Evolutionary conservation across 2,329 filamentous ascomycete genomes (phyloP), one percentile per base, ranked within the genome.

Genomic region (Atkinsonella hypoxylon): DNA sequence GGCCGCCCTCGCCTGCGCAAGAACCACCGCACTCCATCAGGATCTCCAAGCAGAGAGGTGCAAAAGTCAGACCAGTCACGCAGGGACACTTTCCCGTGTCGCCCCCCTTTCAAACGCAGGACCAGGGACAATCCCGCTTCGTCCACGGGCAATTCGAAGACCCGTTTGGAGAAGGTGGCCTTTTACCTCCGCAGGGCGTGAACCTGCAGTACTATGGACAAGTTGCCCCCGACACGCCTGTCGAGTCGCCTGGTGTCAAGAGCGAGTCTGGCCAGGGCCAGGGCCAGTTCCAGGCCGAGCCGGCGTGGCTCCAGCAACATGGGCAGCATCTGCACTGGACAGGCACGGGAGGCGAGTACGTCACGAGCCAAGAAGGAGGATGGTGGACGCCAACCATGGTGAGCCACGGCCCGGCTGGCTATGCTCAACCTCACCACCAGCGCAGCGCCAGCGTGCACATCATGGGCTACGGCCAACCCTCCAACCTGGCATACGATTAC

Each of bases 401-500:
- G 13, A 58, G 53, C 45, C 63, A 64, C 45, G 62, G 60, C 49
- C 5, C 41, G n/a, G 42, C 34, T 34, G 49, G 49, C 13, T 61
- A 64, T 20, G 17, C 7, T 13, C 50, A 45, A 18, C 45, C 40
- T 31, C 50, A 32, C 17, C 41, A 45, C 8, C 41, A 31, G 3
- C 41, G 63, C 47, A 67, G 68, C 48, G 63, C 65, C 17, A 63
- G 62, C 31, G 59, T 69, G 45, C 70, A 71, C 55, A 56, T 72
- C 12, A 60, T 64, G 48, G 66, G 71, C 59, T 68, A 72, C 51
- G 61, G 60, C 13, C 68, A 71, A 41, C 69, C 71, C 18, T 57
- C 60, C 9, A 67, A 70, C 18, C 58, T 73, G 40, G 58, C 67
- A 0, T 73, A 71, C 51, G 69, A 72, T 43, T 71, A 70, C 53